phyloP scores from a whole-genome alignment of 1,139 yeast species.

The Suhomyces coccinellae region DNA sequence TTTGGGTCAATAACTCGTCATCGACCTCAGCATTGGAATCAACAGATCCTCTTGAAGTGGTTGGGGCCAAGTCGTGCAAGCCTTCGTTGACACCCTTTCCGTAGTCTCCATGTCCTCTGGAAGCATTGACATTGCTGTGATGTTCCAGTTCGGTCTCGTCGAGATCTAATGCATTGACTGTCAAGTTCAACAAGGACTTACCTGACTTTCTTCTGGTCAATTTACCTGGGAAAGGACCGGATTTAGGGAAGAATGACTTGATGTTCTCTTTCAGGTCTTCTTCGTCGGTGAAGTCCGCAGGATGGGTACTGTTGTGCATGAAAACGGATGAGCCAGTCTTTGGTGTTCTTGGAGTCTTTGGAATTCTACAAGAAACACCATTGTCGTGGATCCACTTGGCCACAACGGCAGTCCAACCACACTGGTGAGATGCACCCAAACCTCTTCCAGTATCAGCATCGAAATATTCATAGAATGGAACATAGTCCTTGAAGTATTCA shows the following conservation, averaged over 20 bases:
- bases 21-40: conserved; percentile 34
- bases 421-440: conserved; percentile 91
- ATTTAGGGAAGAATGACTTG: conserved; percentile 39
- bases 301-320: conserved; percentile 23
- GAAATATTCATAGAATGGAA: conserved; percentile 85
- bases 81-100: conserved; percentile 26
- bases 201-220: conserved; percentile 69
- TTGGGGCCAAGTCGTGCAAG: conserved; percentile 29
- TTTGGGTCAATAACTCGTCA: conserved; percentile 50
- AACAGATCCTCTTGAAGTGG: conserved; percentile 38
- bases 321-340: conserved; percentile 30
- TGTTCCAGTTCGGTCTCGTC: conserved; percentile 55
- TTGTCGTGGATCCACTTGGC: conserved; percentile 94
- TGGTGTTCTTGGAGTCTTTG: conserved; percentile 55
- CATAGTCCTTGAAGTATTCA: conserved; percentile 71
- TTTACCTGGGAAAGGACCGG: conserved; percentile 56
- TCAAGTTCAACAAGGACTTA: conserved; percentile 64
- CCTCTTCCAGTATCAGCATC: conserved; percentile 97
- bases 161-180: conserved; percentile 65
- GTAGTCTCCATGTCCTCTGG: conserved; percentile 16
- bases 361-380: conserved; percentile 64
- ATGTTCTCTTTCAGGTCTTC: conserved; percentile 39
- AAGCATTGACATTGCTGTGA: conserved; percentile 22
- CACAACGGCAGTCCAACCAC: conserved; percentile 96
- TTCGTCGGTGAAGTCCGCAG: conserved; percentile 15